Evolutionary conservation across 2,329 filamentous ascomycete genomes (phyloP), one percentile per base, ranked within the genome.

Genomic region (Coniochaeta hoffmannii): DNA sequence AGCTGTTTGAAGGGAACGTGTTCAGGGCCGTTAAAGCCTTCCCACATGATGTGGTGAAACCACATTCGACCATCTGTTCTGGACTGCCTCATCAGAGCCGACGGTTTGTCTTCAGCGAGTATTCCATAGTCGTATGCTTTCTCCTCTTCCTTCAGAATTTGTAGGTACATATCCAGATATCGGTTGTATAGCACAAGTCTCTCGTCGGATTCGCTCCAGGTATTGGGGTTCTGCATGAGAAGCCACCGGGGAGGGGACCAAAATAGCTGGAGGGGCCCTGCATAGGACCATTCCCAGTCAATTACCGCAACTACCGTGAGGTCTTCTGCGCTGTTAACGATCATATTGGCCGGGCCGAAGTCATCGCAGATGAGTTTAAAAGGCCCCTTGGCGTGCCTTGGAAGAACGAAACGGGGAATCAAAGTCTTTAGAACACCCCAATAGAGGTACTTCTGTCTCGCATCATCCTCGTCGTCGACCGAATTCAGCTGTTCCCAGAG

Each of bases 361-460:
- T 72, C 69, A 41, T 71, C 66, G 51, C 69, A 71, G 58, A 71
- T 67, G 15, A 72, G 58, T 52, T 72, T 71, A 41, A 72, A 71
- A 26, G 63, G 64, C 59, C 60, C 36, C 54, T 49, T 56, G 56
- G 71, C 62, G n/a, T 53, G 50, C 11, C 32, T 15, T 30, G 26
- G 17, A 12, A 12, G 58, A 54, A 67, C 55, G 11, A 64, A 62
- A 46, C 64, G 60, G 32, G 57, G 58, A 55, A 65, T 61, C 53
- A 68, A 53, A 52, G 55, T 49, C 60, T 62, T 62, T 28, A 70
- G 57, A 56, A 64, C 59, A 31, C 66, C 65, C 24, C 67, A 67
- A 4, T 61, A 58, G 14, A 61, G 6, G 58, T 66, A 70, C 62
- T 67, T 67, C 53, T 58, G 62, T 50, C 59, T 57, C 26, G 63